Conservation (phyloP, 1,284 basidiomycete species). For the Marasmius oreades region DNA sequence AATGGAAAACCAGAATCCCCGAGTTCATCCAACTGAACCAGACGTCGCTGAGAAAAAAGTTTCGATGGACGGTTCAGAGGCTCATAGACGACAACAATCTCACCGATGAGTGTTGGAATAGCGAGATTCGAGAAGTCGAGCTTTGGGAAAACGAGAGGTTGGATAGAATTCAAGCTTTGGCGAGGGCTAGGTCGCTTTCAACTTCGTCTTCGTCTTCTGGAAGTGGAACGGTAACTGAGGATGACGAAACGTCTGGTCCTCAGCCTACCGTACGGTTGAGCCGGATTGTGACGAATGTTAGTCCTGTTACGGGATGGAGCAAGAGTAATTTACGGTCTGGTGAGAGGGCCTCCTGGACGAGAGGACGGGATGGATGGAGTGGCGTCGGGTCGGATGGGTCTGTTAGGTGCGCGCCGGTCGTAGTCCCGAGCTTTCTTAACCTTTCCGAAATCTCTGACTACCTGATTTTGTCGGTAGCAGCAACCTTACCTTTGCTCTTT, state of each 20-base stretch:
- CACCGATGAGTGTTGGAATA: slow-evolving; percentile 57
- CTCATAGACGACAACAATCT: slow-evolving; percentile 63
- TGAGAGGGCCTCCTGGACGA: slow-evolving; percentile 66
- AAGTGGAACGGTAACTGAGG: background rate
- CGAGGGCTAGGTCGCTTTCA: background rate
- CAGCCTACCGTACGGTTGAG: background rate
- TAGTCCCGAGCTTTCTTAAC: slow-evolving; percentile 8
- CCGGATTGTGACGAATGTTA: background rate
- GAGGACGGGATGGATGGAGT: slow-evolving; percentile 71
- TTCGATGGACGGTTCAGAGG: slow-evolving; percentile 31
- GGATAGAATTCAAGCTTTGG: slow-evolving; percentile 19
- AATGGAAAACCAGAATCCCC: slow-evolving; percentile 1
- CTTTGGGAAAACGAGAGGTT: slow-evolving; percentile 77
- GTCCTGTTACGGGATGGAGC: slow-evolving; percentile 40
- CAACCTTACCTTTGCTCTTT: slow-evolving; percentile 72
- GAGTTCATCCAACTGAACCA: slow-evolving; percentile 17
- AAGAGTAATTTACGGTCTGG: slow-evolving; percentile 50
- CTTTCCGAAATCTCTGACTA: background rate
- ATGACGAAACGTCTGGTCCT: background rate
- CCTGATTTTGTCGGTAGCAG: slow-evolving; percentile 42
- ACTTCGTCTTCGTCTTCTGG: background rate
- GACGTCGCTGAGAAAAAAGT: background rate
- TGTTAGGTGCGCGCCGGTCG: slow-evolving; percentile 54
- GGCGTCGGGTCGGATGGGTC: slow-evolving; percentile 45
- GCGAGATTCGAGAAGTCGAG: slow-evolving; percentile 63